These are phyloP conservation scores for Leccinum disarticulatum DNA, from an alignment of 768 basidiomycete species.

Conservation along the genomic window DNA sequence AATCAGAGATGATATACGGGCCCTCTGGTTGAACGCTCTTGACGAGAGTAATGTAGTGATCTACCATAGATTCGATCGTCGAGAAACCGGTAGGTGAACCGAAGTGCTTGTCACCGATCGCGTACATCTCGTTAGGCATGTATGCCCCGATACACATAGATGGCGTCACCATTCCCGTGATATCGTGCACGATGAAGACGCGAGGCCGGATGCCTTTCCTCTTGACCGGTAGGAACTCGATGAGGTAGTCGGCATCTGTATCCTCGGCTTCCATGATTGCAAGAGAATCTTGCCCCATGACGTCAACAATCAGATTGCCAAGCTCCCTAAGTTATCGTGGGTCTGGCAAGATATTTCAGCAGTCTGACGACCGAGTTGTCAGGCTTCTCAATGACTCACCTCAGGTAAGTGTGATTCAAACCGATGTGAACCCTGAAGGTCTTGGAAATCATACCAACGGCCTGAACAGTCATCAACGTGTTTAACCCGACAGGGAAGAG, in stretches of 20 bases:
- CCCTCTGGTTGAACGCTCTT: too few relatives aligned
- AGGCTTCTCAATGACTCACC: constrained; percentile 13
- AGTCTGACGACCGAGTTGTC: not conserved
- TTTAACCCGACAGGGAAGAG: constrained; percentile 32
- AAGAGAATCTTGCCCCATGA: too few relatives aligned
- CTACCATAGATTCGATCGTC: constrained; percentile 31
- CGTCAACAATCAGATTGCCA: constrained; percentile 26
- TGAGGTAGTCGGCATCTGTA: constrained; percentile 21
- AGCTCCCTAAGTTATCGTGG: constrained; percentile 26
- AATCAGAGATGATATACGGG: too few relatives aligned
- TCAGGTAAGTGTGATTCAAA: constrained; percentile 30
- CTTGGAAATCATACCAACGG: constrained; percentile 30
- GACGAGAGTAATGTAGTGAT: constrained; percentile 23
- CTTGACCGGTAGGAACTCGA: constrained; percentile 32
- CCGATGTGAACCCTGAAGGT: constrained; percentile 31
- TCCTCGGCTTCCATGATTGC: too few relatives aligned
- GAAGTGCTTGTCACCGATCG: constrained; percentile 33
- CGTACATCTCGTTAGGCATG: constrained; percentile 34
- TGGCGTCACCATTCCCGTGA: constrained; percentile 34
- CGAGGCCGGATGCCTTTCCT: constrained; percentile 31
- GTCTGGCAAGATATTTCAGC: constrained; percentile 12
- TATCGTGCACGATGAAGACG: constrained; percentile 31
- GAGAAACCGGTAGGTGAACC: constrained; percentile 31
- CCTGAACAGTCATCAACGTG: constrained; percentile 34
- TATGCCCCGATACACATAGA: constrained; percentile 34